Evolutionary conservation across 352 stramenopile species (phyloP).

Genomic region (Globisporangium acanthophoron): DNA sequence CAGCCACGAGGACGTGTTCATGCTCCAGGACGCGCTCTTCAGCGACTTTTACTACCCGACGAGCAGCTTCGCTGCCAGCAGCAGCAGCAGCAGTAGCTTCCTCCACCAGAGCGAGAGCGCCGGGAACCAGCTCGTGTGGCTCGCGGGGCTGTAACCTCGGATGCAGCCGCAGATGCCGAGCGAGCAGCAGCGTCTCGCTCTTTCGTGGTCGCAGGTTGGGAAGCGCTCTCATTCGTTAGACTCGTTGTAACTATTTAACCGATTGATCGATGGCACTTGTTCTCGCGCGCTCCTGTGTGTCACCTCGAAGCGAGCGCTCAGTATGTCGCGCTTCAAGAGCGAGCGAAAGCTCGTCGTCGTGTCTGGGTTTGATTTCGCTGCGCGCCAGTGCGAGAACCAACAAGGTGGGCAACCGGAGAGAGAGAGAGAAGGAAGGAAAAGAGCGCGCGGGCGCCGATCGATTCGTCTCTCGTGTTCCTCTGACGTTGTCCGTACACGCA

Average conservation of each 20-base stretch:
- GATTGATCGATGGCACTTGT: neutral
- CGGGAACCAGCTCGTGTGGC: slow-evolving; percentile 1
- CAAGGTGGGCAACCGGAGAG: too few species aligned
- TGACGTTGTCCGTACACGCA: too few species aligned
- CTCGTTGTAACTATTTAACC: neutral
- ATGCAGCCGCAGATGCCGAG: neutral
- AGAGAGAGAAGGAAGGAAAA: too few species aligned
- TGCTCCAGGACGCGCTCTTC: slow-evolving; percentile 11
- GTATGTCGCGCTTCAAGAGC: neutral
- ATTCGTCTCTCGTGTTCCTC: too few species aligned
- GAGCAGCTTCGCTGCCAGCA: neutral
- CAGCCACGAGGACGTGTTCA: slow-evolving; percentile 5
- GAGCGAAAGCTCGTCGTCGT: neutral
- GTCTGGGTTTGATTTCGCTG: too few species aligned
- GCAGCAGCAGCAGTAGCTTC: neutral
- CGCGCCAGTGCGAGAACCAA: too few species aligned
- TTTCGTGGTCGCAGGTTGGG: neutral
- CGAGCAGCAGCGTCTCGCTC: too few species aligned
- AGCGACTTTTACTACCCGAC: slow-evolving; percentile 1
- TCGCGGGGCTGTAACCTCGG: neutral
- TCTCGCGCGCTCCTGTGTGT: too few species aligned
- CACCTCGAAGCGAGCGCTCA: too few species aligned
- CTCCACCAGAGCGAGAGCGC: neutral
- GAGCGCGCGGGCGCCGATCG: too few species aligned
- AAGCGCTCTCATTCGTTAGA: neutral